Evolutionary conservation across 805 yeast genomes (phyloP), one percentile per base, ranked within the genome.

Genomic region (Debaryomyces hansenii): DNA sequence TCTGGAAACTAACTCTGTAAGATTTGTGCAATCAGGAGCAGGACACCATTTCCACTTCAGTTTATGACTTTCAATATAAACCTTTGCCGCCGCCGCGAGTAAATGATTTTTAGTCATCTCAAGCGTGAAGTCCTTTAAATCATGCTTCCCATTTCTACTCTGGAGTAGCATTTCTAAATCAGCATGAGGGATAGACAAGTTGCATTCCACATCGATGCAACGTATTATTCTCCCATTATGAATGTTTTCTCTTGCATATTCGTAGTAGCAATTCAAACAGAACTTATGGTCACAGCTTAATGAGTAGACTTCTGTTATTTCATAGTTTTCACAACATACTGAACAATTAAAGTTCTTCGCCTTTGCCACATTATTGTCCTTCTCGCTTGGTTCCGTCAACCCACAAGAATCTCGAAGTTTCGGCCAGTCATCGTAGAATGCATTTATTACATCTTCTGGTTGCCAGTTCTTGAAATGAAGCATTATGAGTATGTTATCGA

Each of bases 1-100:
- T 28, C 42, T n/a, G 10, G 18, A 8, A 2, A 58, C 31, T 10
- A 61, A 38, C 47, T 71, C 69, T n/a, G 89, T 75, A 20, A 88
- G 74, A 38, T 76, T 67, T 37, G 75, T 72, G 62, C 97, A 87
- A 59, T 87, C 96, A 0, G 91, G 84, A 1, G 87, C 84, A 0
- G 97, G 96, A 63, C 98, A 91, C 86, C 90, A 84, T 53, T 78
- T 79, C 55, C 75, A 82, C 39, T 72, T 74, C 38, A 69, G 62
- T 47, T 78, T 75, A 40, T 77, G 72, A 12, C 55, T 41, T 16
- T 77, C 77, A n/a, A 85, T 77, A 56, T 75, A 84, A 21, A 72
- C 62, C 47, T 51, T 78, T 7, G 83, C 72, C 52, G 59, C 63
- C 53, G 79, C 77, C 12, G 45, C 48, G 27, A 66, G 48, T 12